These are phyloP conservation scores for Epichloe gansuensis DNA, from an alignment of 2,329 filamentous ascomycete species.

Conservation along the genomic window DNA sequence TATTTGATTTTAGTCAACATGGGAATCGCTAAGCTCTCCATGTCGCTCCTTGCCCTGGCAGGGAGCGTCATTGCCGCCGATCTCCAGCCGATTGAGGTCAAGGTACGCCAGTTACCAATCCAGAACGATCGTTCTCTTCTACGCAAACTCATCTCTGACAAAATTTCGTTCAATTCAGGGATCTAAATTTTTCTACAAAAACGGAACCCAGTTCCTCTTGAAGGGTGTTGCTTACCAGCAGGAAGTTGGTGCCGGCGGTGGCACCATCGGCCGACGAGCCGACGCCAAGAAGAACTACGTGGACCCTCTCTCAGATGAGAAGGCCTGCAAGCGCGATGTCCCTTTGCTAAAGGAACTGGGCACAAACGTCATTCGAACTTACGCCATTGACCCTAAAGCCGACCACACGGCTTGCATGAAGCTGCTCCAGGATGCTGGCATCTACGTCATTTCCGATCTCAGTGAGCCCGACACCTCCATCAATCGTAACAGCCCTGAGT, in stretches of 20 bases:
- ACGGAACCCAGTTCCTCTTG: constrained; percentile 59
- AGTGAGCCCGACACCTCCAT: constrained; percentile 73
- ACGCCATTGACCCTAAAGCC: constrained; percentile 70
- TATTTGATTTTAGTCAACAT: constrained; percentile 13
- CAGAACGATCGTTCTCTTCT: neutral
- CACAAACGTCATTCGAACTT: constrained; percentile 91
- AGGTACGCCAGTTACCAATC: constrained; percentile 33
- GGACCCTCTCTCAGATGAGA: constrained; percentile 67
- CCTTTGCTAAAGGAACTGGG: constrained; percentile 64
- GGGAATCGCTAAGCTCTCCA: constrained; percentile 19
- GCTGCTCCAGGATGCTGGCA: constrained; percentile 67
- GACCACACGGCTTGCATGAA: constrained; percentile 80
- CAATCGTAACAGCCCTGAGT: constrained; percentile 64
- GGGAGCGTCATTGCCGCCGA: constrained; percentile 29
- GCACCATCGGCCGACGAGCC: constrained; percentile 23
- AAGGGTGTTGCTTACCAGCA: constrained; percentile 93
- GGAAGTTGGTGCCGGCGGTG: constrained; percentile 48
- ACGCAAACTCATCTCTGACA: neutral
- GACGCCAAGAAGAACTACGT: constrained; percentile 42
- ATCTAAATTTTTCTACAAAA: constrained; percentile 81
- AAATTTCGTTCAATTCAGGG: constrained; percentile 32
- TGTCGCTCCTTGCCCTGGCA: constrained; percentile 27
- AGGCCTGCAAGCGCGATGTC: constrained; percentile 70
- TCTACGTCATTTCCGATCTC: constrained; percentile 91
- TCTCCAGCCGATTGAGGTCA: constrained; percentile 51